Conservation (phyloP, 1,284 basidiomycete species). For the Amylostereum areolatum region DNA sequence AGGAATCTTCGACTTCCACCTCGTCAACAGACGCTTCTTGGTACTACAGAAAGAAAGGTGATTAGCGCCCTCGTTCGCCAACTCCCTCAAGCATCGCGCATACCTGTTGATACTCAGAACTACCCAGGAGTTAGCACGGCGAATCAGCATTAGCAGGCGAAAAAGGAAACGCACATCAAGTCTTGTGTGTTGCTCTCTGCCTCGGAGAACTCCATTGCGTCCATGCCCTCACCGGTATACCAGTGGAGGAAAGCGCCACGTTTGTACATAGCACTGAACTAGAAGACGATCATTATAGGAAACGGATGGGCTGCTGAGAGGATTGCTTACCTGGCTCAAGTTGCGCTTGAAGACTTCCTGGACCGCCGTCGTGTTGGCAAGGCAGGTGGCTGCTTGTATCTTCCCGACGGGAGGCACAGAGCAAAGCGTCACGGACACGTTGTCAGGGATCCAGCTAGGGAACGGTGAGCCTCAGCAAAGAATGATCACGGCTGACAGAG, state of each 20-base stretch:
- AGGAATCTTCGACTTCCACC: slow-evolving; percentile 20
- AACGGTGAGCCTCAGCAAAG: neutral
- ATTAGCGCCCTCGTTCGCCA: too few relatives aligned
- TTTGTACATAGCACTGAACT: slow-evolving; percentile 82
- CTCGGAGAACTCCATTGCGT: slow-evolving; percentile 89
- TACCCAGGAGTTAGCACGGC: slow-evolving; percentile 19
- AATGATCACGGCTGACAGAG: neutral
- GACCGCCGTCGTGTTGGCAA: slow-evolving; percentile 83
- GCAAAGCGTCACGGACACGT: slow-evolving; percentile 75
- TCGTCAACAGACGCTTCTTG: slow-evolving; percentile 53
- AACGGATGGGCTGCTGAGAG: neutral
- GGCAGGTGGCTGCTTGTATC: slow-evolving; percentile 67
- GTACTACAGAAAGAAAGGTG: slow-evolving; percentile 34
- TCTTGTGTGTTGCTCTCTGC: slow-evolving; percentile 82
- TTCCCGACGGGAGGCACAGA: slow-evolving; percentile 82
- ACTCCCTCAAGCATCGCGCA: slow-evolving; percentile 5
- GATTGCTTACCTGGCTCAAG: slow-evolving; percentile 45
- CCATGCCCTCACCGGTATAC: slow-evolving; percentile 92
- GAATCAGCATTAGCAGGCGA: neutral
- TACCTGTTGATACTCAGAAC: slow-evolving; percentile 71
- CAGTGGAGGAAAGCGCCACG: slow-evolving; percentile 86
- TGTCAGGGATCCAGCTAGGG: slow-evolving; percentile 78
- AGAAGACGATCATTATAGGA: neutral
- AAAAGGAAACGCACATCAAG: slow-evolving; percentile 54
- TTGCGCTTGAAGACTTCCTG: slow-evolving; percentile 89